phyloP scores from a whole-genome alignment of 1,284 basidiomycete genomes.

The Ceratobasidium sp. region DNA sequence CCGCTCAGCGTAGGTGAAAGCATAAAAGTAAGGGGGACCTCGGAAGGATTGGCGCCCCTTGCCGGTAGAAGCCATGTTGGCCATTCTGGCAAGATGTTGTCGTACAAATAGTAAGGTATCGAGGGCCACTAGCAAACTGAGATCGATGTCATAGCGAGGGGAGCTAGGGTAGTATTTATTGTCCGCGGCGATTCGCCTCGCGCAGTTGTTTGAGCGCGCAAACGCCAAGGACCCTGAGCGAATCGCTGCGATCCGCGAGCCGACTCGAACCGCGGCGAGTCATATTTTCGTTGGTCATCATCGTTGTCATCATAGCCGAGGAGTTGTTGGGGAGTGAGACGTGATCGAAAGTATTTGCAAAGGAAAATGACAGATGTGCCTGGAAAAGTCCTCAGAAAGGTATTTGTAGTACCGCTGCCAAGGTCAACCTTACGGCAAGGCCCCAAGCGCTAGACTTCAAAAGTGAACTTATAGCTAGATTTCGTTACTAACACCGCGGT shows the following conservation, averaged over 20 bases:
- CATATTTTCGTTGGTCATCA: constrained; percentile 13
- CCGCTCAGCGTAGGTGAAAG: constrained; percentile 34
- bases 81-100: not conserved
- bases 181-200: constrained; percentile 26
- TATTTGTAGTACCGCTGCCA: not conserved
- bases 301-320: no score
- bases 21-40: constrained; percentile 36
- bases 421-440: not conserved
- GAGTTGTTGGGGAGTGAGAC: no score
- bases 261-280: not conserved
- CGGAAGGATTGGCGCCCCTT: not conserved
- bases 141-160: not conserved
- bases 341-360: not conserved
- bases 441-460: not conserved
- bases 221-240: constrained; percentile 23
- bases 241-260: constrained; percentile 26
- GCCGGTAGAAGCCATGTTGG: not conserved
- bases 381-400: not conserved
- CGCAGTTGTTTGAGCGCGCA: not conserved
- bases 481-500: no score
- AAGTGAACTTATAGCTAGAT: no score
- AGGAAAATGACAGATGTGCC: not conserved
- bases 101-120: not conserved
- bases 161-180: constrained; percentile 13
- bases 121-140: not conserved